Conservation (phyloP, 371 early-diverging fungal species). For the Mucor sp. region DNA sequence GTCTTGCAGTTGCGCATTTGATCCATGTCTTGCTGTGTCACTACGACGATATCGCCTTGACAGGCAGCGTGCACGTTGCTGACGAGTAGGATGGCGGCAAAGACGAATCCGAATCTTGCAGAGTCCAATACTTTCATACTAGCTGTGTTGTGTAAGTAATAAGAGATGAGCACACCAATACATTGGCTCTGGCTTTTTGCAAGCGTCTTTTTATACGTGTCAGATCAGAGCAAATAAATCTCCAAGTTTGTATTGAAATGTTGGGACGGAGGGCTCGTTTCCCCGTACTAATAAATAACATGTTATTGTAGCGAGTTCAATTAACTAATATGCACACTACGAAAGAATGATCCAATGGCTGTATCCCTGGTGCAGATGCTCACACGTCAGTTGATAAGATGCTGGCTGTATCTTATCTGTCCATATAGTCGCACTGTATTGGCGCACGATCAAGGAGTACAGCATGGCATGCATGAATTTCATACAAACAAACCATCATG, state of each 20-base stretch:
- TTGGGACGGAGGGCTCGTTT: background rate
- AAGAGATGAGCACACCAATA: background rate
- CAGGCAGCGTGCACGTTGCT: constrained; percentile 21
- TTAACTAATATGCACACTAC: background rate
- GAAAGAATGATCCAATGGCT: background rate
- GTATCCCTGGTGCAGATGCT: background rate
- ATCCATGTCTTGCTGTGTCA: constrained; percentile 48
- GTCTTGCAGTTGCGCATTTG: constrained; percentile 39
- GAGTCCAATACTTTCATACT: constrained; percentile 5
- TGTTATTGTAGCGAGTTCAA: background rate
- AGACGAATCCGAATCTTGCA: constrained; percentile 10
- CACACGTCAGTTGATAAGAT: background rate
- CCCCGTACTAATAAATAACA: constrained; percentile 6
- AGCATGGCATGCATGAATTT: background rate
- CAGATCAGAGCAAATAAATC: background rate
- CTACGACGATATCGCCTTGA: constrained; percentile 26
- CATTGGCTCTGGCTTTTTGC: background rate
- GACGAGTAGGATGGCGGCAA: constrained; percentile 9
- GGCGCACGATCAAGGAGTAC: background rate
- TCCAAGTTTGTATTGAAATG: background rate
- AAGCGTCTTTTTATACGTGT: background rate
- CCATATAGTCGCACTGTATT: background rate
- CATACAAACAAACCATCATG: background rate
- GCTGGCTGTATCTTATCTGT: background rate
- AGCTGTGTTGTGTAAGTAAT: background rate